Percentiles rank a stretch among this genome's conserved stretches.
These are phyloP conservation scores for Saccharomyces kudriavzevii DNA, from an alignment of 805 yeast genomes.

Conservation along the genomic window DNA sequence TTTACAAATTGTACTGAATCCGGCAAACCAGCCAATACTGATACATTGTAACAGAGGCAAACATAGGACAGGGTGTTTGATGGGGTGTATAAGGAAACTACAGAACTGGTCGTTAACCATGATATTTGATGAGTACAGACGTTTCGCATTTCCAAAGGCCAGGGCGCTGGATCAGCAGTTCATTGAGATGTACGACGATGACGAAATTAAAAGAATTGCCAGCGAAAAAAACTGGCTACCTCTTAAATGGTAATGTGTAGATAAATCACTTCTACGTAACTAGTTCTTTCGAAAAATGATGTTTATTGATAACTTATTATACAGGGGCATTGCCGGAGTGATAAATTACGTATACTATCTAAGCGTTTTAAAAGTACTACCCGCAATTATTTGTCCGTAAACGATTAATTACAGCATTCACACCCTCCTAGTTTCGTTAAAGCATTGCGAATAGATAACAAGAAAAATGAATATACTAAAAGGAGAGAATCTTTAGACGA, in stretches of 20 bases:
- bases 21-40: constrained; percentile 81
- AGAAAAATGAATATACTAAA: not conserved
- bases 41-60: constrained; percentile 96
- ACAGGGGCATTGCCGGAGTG: not conserved
- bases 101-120: constrained; percentile 91
- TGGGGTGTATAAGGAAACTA: constrained; percentile 81
- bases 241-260: constrained; percentile 46
- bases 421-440: not conserved
- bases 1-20: constrained; percentile 69
- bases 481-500: not conserved
- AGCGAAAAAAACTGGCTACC: constrained; percentile 52
- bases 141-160: constrained; percentile 91
- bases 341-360: not conserved
- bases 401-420: not conserved
- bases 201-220: constrained; percentile 51
- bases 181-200: constrained; percentile 78
- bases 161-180: constrained; percentile 94
- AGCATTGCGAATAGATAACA: not conserved
- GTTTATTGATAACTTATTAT: not conserved
- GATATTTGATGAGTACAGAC: constrained; percentile 91
- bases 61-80: constrained; percentile 93
- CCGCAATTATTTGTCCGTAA: not conserved
- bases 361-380: not conserved
- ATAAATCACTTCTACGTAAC: not conserved
- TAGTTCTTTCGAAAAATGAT: not conserved